phyloP scores from a whole-genome alignment of 1,139 yeast species.

The Hyphopichia buzzinii region DNA sequence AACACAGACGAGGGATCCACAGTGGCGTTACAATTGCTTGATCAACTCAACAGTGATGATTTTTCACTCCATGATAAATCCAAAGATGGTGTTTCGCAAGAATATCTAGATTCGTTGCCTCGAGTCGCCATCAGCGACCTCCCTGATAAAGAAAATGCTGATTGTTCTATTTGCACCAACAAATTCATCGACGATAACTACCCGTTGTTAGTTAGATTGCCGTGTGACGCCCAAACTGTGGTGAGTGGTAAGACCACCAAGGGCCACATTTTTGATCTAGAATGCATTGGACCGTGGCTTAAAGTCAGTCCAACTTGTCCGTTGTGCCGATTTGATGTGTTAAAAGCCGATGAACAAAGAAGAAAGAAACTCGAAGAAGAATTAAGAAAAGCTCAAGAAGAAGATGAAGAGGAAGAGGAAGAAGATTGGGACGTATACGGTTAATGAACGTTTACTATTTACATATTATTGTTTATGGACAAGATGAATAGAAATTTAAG shows the following conservation, averaged over 20 bases:
- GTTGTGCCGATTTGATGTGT: constrained; percentile 73
- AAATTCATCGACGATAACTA: constrained; percentile 68
- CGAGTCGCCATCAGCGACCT: constrained; percentile 56
- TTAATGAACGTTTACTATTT: constrained; percentile 16
- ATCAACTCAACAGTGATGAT: constrained; percentile 18
- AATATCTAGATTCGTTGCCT: constrained; percentile 72
- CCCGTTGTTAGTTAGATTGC: constrained; percentile 78
- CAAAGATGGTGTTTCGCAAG: constrained; percentile 60
- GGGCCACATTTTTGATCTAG: constrained; percentile 79
- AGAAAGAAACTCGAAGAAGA: constrained; percentile 42
- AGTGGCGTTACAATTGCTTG: constrained; percentile 27
- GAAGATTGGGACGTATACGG: constrained; percentile 81
- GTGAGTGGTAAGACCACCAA: constrained; percentile 18
- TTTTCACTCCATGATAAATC: constrained; percentile 9
- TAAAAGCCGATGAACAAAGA: constrained; percentile 39
- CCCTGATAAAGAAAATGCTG: constrained; percentile 51
- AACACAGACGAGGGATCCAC: constrained; percentile 31
- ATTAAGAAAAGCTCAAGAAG: constrained; percentile 45
- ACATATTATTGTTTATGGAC: no score
- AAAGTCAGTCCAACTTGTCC: constrained; percentile 82
- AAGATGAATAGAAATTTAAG: neutral
- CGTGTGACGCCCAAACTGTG: constrained; percentile 51
- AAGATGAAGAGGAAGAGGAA: constrained; percentile 64
- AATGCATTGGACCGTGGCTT: constrained; percentile 90
- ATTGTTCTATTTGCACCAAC: constrained; percentile 83